These are phyloP conservation scores for Aspergillus sclerotialis DNA, from an alignment of 2,329 filamentous ascomycete species.

Conservation along the genomic window DNA sequence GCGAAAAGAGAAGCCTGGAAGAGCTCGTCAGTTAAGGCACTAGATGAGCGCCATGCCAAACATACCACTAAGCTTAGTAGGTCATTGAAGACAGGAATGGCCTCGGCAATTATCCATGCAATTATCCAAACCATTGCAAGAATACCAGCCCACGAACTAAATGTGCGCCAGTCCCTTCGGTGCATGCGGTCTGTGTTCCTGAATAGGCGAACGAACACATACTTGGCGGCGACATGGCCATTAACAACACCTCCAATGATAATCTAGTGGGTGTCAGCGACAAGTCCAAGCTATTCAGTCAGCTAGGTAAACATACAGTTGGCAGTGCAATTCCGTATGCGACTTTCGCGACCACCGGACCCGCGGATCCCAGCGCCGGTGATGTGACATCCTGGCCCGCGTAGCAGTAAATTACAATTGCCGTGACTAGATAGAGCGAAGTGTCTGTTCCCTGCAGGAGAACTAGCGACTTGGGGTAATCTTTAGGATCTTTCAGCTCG, in stretches of 20 bases:
- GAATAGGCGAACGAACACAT: slow-evolving; percentile 57
- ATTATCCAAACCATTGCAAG: slow-evolving; percentile 49
- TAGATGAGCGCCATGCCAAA: background rate
- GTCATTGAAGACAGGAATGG: slow-evolving; percentile 60
- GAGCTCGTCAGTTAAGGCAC: slow-evolving; percentile 15
- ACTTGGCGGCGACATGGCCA: slow-evolving; percentile 57
- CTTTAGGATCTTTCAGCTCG: slow-evolving; percentile 53
- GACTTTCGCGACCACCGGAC: slow-evolving; percentile 48
- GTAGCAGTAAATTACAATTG: slow-evolving; percentile 60
- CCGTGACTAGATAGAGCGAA: slow-evolving; percentile 57
- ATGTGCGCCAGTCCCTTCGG: slow-evolving; percentile 41
- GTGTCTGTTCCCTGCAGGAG: slow-evolving; percentile 53
- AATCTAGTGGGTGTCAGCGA: slow-evolving; percentile 35
- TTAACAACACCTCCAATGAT: slow-evolving; percentile 63
- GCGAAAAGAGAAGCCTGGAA: slow-evolving; percentile 47
- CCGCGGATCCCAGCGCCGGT: slow-evolving; percentile 58
- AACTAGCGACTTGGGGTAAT: slow-evolving; percentile 55
- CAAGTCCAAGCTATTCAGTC: background rate
- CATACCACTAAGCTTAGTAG: slow-evolving; percentile 54
- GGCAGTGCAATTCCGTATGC: slow-evolving; percentile 61
- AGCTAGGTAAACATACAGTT: slow-evolving; percentile 32
- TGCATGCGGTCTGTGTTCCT: slow-evolving; percentile 47
- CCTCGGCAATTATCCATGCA: slow-evolving; percentile 59
- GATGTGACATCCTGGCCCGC: slow-evolving; percentile 53
- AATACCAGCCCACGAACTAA: slow-evolving; percentile 51